Evolutionary conservation across 805 yeast genomes (phyloP).

Genomic region (Saturnispora mendoncae): DNA sequence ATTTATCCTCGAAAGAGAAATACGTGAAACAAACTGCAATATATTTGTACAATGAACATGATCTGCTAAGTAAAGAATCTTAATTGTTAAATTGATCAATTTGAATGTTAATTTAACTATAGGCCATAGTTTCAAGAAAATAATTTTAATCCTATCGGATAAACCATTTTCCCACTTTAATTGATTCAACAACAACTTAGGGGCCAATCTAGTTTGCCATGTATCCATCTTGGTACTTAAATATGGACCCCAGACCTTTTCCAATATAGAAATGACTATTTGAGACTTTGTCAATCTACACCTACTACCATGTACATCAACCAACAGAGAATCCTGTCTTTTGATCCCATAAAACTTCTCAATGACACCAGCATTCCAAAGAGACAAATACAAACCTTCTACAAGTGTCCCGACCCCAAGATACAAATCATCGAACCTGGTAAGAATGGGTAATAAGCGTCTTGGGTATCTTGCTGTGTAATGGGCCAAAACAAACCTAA

Average conservation of each 20-base stretch:
- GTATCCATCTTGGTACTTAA: constrained; percentile 58
- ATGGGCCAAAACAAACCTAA: constrained; percentile 70
- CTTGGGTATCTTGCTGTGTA: constrained; percentile 75
- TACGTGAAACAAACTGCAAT: constrained; percentile 49
- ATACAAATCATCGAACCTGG: constrained; percentile 71
- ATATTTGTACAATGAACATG: constrained; percentile 53
- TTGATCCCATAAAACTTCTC: constrained; percentile 90
- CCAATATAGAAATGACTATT: constrained; percentile 43
- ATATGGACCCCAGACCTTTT: constrained; percentile 60
- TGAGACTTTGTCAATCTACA: constrained; percentile 47
- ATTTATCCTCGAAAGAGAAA: constrained; percentile 57
- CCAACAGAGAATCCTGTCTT: constrained; percentile 30
- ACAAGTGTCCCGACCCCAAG: constrained; percentile 49
- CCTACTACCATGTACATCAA: constrained; percentile 16
- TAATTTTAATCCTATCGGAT: neutral
- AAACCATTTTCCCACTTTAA: constrained; percentile 18
- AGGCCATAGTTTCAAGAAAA: constrained; percentile 59
- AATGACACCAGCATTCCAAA: constrained; percentile 80
- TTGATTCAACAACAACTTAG: constrained; percentile 43
- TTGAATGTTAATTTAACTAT: constrained; percentile 38
- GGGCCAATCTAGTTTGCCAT: constrained; percentile 52
- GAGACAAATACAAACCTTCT: constrained; percentile 60
- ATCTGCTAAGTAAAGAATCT: constrained; percentile 61
- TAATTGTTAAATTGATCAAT: constrained; percentile 44
- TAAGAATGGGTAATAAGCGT: constrained; percentile 49